Conservation (phyloP, 129 eudicot genomes). For the Centaurea solstitialis region DNA sequence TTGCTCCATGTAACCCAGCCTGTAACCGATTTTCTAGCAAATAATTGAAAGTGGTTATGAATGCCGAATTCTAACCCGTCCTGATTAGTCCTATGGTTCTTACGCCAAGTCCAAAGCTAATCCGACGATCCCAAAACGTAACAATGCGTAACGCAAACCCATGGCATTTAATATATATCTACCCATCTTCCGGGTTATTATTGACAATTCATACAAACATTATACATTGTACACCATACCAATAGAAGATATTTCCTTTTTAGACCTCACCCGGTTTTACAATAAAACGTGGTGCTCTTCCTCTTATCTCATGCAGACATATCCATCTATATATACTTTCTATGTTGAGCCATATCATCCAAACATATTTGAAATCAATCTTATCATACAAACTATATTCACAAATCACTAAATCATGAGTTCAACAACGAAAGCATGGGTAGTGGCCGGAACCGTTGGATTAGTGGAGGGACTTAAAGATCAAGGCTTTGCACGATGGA, state of each 20-base stretch:
- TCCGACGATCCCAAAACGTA: background rate
- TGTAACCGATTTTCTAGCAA: background rate
- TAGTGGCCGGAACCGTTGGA: constrained; percentile 24
- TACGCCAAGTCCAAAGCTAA: background rate
- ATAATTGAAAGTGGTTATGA: background rate
- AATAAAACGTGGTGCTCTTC: constrained; percentile 4
- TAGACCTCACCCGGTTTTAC: background rate
- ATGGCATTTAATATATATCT: background rate
- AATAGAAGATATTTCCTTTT: background rate
- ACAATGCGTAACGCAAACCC: background rate
- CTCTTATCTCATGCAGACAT: background rate
- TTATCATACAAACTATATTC: background rate
- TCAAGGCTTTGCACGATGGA: constrained; percentile 27
- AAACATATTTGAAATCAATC: background rate
- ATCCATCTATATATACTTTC: background rate
- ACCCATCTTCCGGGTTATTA: background rate
- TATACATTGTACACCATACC: background rate
- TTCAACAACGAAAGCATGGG: constrained; percentile 6
- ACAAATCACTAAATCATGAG: background rate
- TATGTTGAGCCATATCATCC: background rate
- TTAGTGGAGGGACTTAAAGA: constrained; percentile 28
- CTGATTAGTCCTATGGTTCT: background rate
- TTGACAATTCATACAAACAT: background rate
- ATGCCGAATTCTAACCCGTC: background rate
- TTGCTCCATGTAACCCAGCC: background rate